phyloP scores from a whole-genome alignment of 2,329 filamentous ascomycete genomes.

The Xylaria sp. region DNA sequence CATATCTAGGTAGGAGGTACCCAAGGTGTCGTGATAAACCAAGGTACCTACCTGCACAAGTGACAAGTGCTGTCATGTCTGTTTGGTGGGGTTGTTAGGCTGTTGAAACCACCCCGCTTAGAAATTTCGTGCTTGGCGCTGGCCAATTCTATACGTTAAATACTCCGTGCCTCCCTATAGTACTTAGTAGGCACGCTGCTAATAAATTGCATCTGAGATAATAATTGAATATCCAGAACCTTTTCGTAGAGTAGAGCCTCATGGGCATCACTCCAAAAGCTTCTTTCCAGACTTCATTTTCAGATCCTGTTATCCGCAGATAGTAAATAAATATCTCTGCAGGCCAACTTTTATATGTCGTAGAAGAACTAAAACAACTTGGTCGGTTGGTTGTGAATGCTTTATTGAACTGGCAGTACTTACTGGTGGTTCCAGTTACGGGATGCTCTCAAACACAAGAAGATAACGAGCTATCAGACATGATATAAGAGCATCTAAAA shows the following conservation, averaged over 20 bases:
- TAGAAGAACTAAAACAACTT: background rate
- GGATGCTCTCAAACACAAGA: no score
- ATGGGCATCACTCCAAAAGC: background rate
- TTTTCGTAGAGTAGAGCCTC: background rate
- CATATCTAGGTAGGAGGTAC: conserved; percentile 8
- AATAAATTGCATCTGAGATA: background rate
- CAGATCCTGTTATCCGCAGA: background rate
- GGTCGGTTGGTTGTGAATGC: background rate
- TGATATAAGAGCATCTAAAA: no score
- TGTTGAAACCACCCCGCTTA: conserved; percentile 8
- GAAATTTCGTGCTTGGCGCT: background rate
- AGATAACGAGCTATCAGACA: no score
- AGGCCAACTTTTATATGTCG: background rate
- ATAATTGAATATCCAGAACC: background rate
- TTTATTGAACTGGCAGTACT: background rate
- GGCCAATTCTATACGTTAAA: background rate
- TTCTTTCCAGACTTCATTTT: background rate
- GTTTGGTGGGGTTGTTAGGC: conserved; percentile 26
- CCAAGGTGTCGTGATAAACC: background rate
- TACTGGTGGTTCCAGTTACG: background rate
- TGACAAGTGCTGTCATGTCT: background rate
- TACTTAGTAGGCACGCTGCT: background rate
- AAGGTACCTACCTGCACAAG: background rate
- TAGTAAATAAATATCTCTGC: background rate
- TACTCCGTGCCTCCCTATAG: no score